Evolutionary conservation across 2,329 filamentous ascomycete species (phyloP), one percentile per base, ranked within the genome.

Genomic region (Myotisia sp.): DNA sequence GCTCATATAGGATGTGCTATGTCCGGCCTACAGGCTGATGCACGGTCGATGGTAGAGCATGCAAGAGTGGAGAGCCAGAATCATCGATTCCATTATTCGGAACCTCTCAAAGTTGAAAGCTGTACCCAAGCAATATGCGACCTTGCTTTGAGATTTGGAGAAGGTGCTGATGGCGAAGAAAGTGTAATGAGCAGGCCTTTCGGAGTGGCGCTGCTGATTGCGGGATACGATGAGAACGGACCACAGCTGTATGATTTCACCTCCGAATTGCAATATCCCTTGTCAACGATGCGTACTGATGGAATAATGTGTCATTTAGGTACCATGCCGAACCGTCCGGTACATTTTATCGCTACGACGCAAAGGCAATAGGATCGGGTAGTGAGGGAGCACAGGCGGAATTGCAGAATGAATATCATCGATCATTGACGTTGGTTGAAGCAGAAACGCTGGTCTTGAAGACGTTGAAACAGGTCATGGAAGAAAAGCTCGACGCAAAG

Each of bases 381-480:
- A 93, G 84, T 40, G 90, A 98, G 64, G 90, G 90, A 46, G 90
- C 90, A 30, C 90, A 98, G 63, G 90, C 90, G 23, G 90, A 98
- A 65, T 67, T 98, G 53, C 90, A 98, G 64, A 94, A 93, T 54
- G 87, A 95, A 65, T 98, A 94, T 55, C 90, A 98, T 68, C 92
- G 92, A 73, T 95, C 87, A 38, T 71, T 98, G 43, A 93, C 86
- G 26, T 77, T 98, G 42, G 67, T 72, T 37, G 90, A 98, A 55
- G 90, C 90, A 38, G 90, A 98, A 66, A 90, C 86, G 3, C 66
- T 98, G 45, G 86, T 93, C 33, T 68, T 98, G 53, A 95, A 95
- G 74, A 98, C 90, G 23, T 62, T 98, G 58, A 98, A 95, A 72
- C 90, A 98, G 65, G 90, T 98, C 48, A 98, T 98, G 90, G 90